A percentile compares a stretch with the other conserved stretches of the same genome.
Conservation (phyloP, 768 basidiomycete species). For the Lactarius evosmus region DNA sequence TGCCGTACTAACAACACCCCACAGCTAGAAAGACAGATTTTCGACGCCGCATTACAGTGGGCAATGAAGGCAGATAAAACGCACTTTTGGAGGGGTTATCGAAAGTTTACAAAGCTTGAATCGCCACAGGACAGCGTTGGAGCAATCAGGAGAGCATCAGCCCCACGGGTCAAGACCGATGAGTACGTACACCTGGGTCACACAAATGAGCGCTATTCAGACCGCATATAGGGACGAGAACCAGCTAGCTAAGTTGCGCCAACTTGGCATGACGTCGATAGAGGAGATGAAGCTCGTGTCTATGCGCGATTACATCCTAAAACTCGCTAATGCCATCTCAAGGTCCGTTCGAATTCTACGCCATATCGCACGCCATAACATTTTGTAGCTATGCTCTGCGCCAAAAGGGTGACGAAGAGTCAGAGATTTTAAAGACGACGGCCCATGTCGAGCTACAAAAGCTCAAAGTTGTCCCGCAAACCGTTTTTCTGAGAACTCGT, state of each 20-base stretch:
- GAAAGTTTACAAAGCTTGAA: slow-evolving; percentile 52
- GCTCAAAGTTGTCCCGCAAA: slow-evolving; percentile 86
- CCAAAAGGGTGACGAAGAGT: slow-evolving; percentile 56
- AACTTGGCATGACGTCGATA: slow-evolving; percentile 76
- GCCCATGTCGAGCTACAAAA: slow-evolving; percentile 79
- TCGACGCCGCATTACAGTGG: slow-evolving; percentile 86
- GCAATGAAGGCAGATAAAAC: slow-evolving; percentile 81
- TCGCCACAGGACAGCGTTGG: slow-evolving; percentile 71
- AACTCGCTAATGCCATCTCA: slow-evolving; percentile 73
- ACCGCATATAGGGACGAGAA: slow-evolving; percentile 60
- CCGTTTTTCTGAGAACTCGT: slow-evolving; percentile 76
- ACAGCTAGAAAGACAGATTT: slow-evolving; percentile 64
- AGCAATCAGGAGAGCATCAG: slow-evolving; percentile 54
- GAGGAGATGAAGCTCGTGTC: slow-evolving; percentile 88
- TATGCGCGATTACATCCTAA: slow-evolving; percentile 84
- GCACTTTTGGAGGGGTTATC: slow-evolving; percentile 69
- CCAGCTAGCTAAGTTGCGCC: slow-evolving; percentile 74
- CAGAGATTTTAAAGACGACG: slow-evolving; percentile 59
- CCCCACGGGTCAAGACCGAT: slow-evolving; percentile 59
- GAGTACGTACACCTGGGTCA: slow-evolving; percentile 58
- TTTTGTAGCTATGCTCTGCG: slow-evolving; percentile 64
- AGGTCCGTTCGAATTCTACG: slow-evolving; percentile 41
- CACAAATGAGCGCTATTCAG: slow-evolving; percentile 10
- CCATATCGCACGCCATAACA: background rate
- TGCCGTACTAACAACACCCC: background rate